A percentile compares a stretch with the other conserved stretches of the same genome.
phyloP scores from a whole-genome alignment of 805 yeast species.

The Ogataea minuta region DNA sequence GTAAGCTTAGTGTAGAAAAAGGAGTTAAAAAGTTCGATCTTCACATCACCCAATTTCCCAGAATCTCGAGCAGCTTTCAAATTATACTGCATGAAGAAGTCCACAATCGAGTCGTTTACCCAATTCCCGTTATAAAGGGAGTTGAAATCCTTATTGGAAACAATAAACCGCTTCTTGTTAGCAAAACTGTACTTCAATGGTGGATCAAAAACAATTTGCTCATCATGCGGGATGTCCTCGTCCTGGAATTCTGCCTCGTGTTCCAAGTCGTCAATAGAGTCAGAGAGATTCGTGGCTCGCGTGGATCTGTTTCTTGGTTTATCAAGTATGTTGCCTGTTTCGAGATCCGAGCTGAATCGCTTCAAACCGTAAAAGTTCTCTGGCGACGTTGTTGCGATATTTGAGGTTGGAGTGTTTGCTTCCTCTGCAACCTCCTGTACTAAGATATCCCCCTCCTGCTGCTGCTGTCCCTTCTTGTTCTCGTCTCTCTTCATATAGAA shows the following conservation, averaged over 20 bases:
- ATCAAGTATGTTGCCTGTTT: conserved; percentile 12
- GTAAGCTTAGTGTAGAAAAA: conserved; percentile 74
- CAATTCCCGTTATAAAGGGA: conserved; percentile 79
- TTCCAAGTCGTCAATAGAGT: conserved; percentile 39
- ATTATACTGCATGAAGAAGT: conserved; percentile 70
- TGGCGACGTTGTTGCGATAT: conserved; percentile 10
- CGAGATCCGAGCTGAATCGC: conserved; percentile 10
- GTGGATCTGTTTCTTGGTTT: conserved; percentile 8
- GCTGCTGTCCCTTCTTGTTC: background rate
- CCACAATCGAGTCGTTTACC: conserved; percentile 87
- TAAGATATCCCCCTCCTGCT: too few relatives aligned
- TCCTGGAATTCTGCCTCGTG: conserved; percentile 24
- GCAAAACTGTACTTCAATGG: conserved; percentile 49
- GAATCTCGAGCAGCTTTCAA: conserved; percentile 34
- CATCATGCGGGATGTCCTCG: conserved; percentile 30
- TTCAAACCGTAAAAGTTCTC: conserved; percentile 12
- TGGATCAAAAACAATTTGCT: conserved; percentile 33
- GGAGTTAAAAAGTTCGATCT: conserved; percentile 64
- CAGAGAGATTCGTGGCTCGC: background rate
- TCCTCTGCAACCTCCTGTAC: too few relatives aligned
- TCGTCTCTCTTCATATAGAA: conserved; percentile 8
- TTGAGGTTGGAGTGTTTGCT: background rate
- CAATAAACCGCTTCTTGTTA: conserved; percentile 52
- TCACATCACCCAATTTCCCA: conserved; percentile 33
- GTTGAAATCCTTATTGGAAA: conserved; percentile 69